These are phyloP conservation scores for Basipetospora chlamydospora DNA, from an alignment of 2,329 filamentous ascomycete species.

Conservation along the genomic window DNA sequence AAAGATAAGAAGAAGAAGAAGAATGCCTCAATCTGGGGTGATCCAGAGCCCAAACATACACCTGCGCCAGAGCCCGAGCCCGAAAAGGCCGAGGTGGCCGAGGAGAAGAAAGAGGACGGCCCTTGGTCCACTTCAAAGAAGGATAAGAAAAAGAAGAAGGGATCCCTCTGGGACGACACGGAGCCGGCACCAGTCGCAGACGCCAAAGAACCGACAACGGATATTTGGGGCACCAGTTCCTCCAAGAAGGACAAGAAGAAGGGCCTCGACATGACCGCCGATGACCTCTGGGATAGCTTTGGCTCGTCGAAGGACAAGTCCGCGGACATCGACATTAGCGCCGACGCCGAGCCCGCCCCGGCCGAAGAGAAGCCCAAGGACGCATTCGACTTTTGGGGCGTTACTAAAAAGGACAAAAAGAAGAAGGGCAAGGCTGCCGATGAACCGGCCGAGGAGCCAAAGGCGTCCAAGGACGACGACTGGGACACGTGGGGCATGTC, in stretches of 20 bases:
- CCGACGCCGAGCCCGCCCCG: conserved; percentile 8
- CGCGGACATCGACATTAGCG: conserved; percentile 8
- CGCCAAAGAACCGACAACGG: conserved; percentile 5
- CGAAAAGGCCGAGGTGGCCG: conserved; percentile 12
- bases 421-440: conserved; percentile 17
- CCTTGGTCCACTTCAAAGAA: conserved; percentile 12
- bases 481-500: conserved; percentile 6
- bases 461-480: conserved; percentile 14
- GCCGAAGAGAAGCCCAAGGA: conserved; percentile 15
- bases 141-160: conserved; percentile 20
- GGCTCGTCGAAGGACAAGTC: conserved; percentile 14
- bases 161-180: conserved; percentile 11
- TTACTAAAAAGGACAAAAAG: conserved; percentile 29
- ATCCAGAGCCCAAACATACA: conserved; percentile 1
- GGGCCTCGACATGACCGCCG: conserved; percentile 10
- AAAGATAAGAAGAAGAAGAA: conserved; percentile 10
- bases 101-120: conserved; percentile 10
- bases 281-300: conserved; percentile 14
- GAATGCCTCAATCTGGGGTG: conserved; percentile 3
- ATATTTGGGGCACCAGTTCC: neutral
- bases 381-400: conserved; percentile 5
- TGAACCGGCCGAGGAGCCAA: conserved; percentile 13
- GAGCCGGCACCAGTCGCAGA: conserved; percentile 8
- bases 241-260: conserved; percentile 14
- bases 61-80: conserved; percentile 12